Evolutionary conservation across 768 basidiomycete genomes (phyloP).

Genomic region (Tricholoma matsutake): DNA sequence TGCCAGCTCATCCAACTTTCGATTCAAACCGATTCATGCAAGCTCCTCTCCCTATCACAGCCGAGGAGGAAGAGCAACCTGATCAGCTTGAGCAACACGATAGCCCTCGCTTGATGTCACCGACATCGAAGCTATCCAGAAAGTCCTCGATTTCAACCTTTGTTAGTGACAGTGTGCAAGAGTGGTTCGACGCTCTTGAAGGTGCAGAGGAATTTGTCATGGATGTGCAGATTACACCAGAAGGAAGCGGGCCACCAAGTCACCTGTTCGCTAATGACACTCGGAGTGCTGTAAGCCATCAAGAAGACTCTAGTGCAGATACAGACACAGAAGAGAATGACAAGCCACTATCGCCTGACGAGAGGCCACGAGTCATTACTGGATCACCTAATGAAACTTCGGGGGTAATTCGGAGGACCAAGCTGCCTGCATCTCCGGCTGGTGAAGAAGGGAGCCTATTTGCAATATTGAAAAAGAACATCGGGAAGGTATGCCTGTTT

Average conservation of each 20-base stretch:
- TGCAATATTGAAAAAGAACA: slow-evolving; percentile 80
- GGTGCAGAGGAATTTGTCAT: slow-evolving; percentile 72
- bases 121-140: slow-evolving; percentile 34
- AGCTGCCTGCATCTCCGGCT: slow-evolving; percentile 55
- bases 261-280: slow-evolving; percentile 38
- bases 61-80: slow-evolving; percentile 45
- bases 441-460: slow-evolving; percentile 84
- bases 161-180: slow-evolving; percentile 47
- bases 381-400: slow-evolving; percentile 5
- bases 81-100: slow-evolving; percentile 5
- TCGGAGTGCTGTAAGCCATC: slow-evolving; percentile 34
- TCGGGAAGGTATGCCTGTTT: slow-evolving; percentile 62
- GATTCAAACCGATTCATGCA: slow-evolving; percentile 23
- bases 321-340: slow-evolving; percentile 46
- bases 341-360: neutral
- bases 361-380: neutral
- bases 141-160: slow-evolving; percentile 48
- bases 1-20: slow-evolving; percentile 29
- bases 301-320: slow-evolving; percentile 50
- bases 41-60: slow-evolving; percentile 42
- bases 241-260: slow-evolving; percentile 38
- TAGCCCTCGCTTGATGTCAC: slow-evolving; percentile 21
- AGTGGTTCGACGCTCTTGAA: slow-evolving; percentile 81
- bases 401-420: slow-evolving; percentile 48
- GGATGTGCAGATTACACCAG: slow-evolving; percentile 39